A percentile compares a stretch with the other conserved stretches of the same genome.
phyloP scores from a whole-genome alignment of 208 protist species.

The Leishmania aethiopica region DNA sequence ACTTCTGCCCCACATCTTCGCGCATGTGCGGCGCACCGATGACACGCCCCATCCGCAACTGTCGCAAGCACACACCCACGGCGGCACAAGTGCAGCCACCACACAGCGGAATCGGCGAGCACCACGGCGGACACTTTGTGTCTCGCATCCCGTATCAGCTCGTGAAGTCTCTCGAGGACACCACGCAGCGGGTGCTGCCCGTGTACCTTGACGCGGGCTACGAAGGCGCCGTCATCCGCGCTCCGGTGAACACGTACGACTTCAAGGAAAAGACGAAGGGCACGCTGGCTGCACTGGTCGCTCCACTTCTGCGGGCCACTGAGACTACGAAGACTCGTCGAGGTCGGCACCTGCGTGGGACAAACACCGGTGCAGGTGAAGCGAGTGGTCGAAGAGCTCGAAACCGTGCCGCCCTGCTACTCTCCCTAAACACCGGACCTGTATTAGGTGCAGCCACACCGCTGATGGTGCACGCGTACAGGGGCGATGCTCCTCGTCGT shows the following conservation, averaged over 20 bases:
- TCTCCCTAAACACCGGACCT: slow-evolving; percentile 9
- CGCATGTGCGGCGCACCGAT: neutral
- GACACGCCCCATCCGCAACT: neutral
- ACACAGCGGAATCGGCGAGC: neutral
- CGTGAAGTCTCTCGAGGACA: slow-evolving; percentile 54
- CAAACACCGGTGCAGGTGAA: neutral
- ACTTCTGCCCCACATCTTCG: slow-evolving; percentile 35
- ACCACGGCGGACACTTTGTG: slow-evolving; percentile 64
- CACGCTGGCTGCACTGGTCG: slow-evolving; percentile 45
- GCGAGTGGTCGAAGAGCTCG: slow-evolving; percentile 5
- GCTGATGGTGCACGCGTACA: slow-evolving; percentile 25
- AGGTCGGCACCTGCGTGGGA: neutral
- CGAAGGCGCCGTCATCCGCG: slow-evolving; percentile 85
- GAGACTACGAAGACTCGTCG: neutral
- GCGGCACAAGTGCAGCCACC: neutral
- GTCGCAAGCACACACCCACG: neutral
- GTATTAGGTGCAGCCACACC: neutral
- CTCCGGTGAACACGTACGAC: slow-evolving; percentile 77
- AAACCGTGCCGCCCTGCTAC: slow-evolving; percentile 11
- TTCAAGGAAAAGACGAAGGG: slow-evolving; percentile 73
- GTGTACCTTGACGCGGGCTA: slow-evolving; percentile 56
- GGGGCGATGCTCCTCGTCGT: neutral
- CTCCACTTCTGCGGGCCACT: slow-evolving; percentile 33
- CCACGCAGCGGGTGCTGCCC: slow-evolving; percentile 48
- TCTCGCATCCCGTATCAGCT: slow-evolving; percentile 66